Evolutionary conservation across 2,329 filamentous ascomycete genomes (phyloP).

Genomic region (Cadophora sp.): DNA sequence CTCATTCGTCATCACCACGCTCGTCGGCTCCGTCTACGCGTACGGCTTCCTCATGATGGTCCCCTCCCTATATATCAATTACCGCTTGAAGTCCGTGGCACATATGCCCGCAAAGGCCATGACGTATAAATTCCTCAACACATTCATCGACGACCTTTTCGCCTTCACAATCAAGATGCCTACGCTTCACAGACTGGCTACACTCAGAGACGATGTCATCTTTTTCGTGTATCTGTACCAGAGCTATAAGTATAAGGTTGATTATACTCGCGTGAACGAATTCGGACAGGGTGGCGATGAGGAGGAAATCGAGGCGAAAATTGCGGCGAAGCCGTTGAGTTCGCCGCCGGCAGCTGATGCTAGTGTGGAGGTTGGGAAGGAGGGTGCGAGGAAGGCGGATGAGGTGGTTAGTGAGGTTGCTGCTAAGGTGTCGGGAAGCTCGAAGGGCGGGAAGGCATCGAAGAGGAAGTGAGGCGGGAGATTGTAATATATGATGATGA

Average conservation of each 20-base stretch:
- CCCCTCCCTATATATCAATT: slow-evolving; percentile 97
- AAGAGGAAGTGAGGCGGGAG: slow-evolving; percentile 57
- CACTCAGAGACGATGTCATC: slow-evolving; percentile 92
- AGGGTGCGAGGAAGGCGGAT: slow-evolving; percentile 43
- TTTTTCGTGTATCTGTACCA: slow-evolving; percentile 99
- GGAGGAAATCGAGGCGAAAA: slow-evolving; percentile 65
- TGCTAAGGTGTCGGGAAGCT: slow-evolving; percentile 55
- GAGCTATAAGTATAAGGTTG: slow-evolving; percentile 88
- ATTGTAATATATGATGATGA: no score
- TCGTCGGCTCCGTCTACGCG: slow-evolving; percentile 95
- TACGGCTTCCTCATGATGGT: slow-evolving; percentile 99
- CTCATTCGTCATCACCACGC: slow-evolving; percentile 91
- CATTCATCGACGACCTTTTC: slow-evolving; percentile 98
- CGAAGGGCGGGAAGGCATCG: slow-evolving; percentile 54
- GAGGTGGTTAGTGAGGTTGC: slow-evolving; percentile 29
- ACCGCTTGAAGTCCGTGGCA: slow-evolving; percentile 91
- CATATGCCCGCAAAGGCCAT: slow-evolving; percentile 97
- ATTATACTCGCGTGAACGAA: slow-evolving; percentile 93
- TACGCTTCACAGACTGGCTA: slow-evolving; percentile 87
- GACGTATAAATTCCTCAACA: slow-evolving; percentile 98
- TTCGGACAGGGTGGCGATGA: slow-evolving; percentile 99
- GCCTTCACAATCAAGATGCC: slow-evolving; percentile 99
- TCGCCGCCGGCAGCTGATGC: slow-evolving; percentile 33
- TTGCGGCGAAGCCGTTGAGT: slow-evolving; percentile 46
- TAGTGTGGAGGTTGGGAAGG: slow-evolving; percentile 37